phyloP scores from a whole-genome alignment of 768 basidiomycete species.

The Pleurotus salmoneostramineus region DNA sequence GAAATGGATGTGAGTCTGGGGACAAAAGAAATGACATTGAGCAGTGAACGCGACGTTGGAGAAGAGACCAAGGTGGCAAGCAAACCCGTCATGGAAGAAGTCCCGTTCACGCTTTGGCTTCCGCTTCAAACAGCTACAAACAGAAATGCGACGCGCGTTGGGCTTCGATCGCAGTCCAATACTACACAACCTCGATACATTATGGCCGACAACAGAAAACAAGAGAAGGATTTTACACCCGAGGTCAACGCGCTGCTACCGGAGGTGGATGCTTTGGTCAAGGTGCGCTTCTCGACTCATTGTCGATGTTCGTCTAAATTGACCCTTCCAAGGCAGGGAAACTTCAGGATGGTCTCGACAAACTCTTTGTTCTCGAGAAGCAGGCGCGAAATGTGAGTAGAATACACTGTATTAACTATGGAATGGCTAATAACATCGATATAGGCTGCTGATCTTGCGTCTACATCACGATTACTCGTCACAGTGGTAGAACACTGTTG shows the following conservation, averaged over 20 bases:
- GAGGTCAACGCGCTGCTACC: conserved; percentile 79
- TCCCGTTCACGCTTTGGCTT: background rate
- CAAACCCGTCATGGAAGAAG: background rate
- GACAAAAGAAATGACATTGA: conserved; percentile 13
- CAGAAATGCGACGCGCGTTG: conserved; percentile 58
- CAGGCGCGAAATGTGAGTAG: conserved; percentile 89
- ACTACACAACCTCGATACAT: conserved; percentile 33
- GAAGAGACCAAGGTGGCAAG: background rate
- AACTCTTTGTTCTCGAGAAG: conserved; percentile 86
- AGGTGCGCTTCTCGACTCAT: conserved; percentile 47
- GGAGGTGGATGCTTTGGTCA: conserved; percentile 60
- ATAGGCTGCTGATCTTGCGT: conserved; percentile 88
- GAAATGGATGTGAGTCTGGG: conserved; percentile 4
- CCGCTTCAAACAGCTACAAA: conserved; percentile 36
- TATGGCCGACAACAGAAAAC: conserved; percentile 81
- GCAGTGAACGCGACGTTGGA: background rate
- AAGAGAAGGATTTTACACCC: conserved; percentile 81
- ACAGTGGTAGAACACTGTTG: conserved; percentile 70
- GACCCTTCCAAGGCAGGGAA: conserved; percentile 58
- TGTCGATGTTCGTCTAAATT: background rate
- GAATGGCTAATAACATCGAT: conserved; percentile 4
- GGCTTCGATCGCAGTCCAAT: conserved; percentile 17
- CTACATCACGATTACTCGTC: conserved; percentile 85
- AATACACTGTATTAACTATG: background rate
- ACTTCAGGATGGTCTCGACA: conserved; percentile 85